These are phyloP conservation scores for Agaricus blazei DNA, from an alignment of 768 basidiomycete species.

Conservation along the genomic window DNA sequence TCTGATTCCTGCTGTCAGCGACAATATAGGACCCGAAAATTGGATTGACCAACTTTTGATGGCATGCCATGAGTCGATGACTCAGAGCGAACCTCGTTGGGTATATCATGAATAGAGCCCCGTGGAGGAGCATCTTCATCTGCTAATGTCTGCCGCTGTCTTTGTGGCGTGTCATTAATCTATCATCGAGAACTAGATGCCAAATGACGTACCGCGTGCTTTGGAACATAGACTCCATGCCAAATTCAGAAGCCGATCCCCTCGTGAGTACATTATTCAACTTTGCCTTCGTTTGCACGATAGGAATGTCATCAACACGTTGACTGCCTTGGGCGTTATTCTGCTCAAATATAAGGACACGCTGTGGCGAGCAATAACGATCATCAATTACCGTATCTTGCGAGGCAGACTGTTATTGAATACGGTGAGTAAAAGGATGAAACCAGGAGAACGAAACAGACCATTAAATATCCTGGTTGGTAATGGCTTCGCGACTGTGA, in stretches of 20 bases:
- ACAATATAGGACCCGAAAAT: background rate
- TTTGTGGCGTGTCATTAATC: slow-evolving; percentile 15
- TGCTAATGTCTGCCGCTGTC: slow-evolving; percentile 56
- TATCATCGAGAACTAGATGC: slow-evolving; percentile 10
- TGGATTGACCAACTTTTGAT: slow-evolving; percentile 33
- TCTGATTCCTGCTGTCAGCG: slow-evolving; percentile 20
- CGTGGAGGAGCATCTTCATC: slow-evolving; percentile 83
- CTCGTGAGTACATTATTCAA: slow-evolving; percentile 66
- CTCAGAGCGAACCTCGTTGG: slow-evolving; percentile 43
- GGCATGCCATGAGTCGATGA: slow-evolving; percentile 30
- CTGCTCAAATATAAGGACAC: slow-evolving; percentile 20
- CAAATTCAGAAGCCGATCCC: slow-evolving; percentile 65
- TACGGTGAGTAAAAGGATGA: background rate
- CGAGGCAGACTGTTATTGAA: slow-evolving; percentile 44
- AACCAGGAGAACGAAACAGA: slow-evolving; percentile 18
- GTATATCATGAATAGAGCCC: slow-evolving; percentile 70
- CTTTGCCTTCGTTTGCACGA: slow-evolving; percentile 78
- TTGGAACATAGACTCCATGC: slow-evolving; percentile 83
- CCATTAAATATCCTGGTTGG: slow-evolving; percentile 79
- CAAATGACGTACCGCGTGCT: slow-evolving; percentile 46
- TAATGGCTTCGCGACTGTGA: slow-evolving; percentile 73
- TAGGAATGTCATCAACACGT: slow-evolving; percentile 67
- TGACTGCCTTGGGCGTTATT: slow-evolving; percentile 50
- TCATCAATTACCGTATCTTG: slow-evolving; percentile 48
- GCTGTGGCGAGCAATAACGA: background rate